Percentiles rank a stretch among this genome's conserved stretches.
Evolutionary conservation across 306 rosid species (phyloP).

Genomic region (Urtica urens): DNA sequence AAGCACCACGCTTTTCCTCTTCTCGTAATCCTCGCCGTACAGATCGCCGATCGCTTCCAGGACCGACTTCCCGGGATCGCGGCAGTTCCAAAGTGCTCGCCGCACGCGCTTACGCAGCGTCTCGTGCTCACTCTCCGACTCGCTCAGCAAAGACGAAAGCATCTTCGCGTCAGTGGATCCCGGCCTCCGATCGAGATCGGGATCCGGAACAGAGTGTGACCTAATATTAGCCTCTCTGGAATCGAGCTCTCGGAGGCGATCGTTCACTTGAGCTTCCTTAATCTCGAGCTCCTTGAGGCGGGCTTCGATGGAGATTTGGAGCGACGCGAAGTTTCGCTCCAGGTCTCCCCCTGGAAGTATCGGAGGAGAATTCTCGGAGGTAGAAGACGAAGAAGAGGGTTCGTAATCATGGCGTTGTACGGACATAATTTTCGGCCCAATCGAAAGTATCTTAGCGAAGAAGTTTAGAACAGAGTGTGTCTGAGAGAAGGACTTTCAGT

Average conservation of each 20-base stretch:
- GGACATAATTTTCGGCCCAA: not conserved
- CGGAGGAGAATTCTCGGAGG: not conserved
- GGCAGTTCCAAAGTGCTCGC: not conserved
- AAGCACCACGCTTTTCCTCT: slow-evolving; percentile 23
- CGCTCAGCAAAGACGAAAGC: not conserved
- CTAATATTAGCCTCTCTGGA: no score
- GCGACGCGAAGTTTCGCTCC: slow-evolving; percentile 26
- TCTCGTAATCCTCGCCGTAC: slow-evolving; percentile 5
- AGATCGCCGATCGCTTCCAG: slow-evolving; percentile 31
- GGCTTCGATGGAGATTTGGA: not conserved
- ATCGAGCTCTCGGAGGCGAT: slow-evolving; percentile 14
- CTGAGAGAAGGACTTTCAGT: no score
- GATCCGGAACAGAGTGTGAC: not conserved
- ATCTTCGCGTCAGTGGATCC: not conserved
- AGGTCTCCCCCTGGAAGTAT: slow-evolving; percentile 37
- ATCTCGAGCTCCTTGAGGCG: not conserved
- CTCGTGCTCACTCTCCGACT: not conserved
- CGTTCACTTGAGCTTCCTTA: slow-evolving; percentile 2
- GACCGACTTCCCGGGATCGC: slow-evolving; percentile 31
- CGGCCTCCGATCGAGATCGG: not conserved
- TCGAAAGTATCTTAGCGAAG: no score
- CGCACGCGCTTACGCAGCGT: not conserved
- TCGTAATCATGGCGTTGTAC: not conserved
- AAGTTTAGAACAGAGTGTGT: no score
- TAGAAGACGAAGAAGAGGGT: slow-evolving; percentile 11